Conservation (phyloP, 345 rosid genomes). For the Brassica juncea region DNA sequence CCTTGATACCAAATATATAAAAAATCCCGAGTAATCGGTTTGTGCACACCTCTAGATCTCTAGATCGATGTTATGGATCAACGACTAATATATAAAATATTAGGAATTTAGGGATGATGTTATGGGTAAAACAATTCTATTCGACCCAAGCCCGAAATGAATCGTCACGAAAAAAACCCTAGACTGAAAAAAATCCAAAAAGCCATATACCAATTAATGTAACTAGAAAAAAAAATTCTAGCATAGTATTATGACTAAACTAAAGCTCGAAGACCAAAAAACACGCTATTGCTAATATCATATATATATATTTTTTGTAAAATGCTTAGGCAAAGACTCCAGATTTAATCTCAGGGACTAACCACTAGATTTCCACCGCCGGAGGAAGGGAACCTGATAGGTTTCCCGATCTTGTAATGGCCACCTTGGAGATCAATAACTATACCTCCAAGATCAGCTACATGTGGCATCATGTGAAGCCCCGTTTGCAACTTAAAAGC, state of each 20-base stretch:
- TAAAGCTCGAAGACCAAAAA: not conserved
- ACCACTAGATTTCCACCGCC: constrained; percentile 65
- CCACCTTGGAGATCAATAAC: constrained; percentile 75
- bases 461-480: constrained; percentile 55
- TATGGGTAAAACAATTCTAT: too few species aligned
- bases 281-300: not conserved
- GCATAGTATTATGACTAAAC: not conserved
- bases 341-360: constrained; percentile 9
- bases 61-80: too few species aligned
- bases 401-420: constrained; percentile 57
- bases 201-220: not conserved
- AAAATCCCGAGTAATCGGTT: too few species aligned
- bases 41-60: too few species aligned
- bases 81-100: too few species aligned
- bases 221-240: too few species aligned
- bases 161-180: too few species aligned
- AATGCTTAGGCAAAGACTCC: not conserved
- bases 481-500: constrained; percentile 50
- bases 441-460: constrained; percentile 67
- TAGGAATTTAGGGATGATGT: too few species aligned
- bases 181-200: not conserved
- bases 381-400: constrained; percentile 58
- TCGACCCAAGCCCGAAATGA: too few species aligned
- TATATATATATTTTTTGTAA: not conserved
- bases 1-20: too few species aligned